Evolutionary conservation across 768 basidiomycete species (phyloP).

Genomic region (Leccinum boreale): DNA sequence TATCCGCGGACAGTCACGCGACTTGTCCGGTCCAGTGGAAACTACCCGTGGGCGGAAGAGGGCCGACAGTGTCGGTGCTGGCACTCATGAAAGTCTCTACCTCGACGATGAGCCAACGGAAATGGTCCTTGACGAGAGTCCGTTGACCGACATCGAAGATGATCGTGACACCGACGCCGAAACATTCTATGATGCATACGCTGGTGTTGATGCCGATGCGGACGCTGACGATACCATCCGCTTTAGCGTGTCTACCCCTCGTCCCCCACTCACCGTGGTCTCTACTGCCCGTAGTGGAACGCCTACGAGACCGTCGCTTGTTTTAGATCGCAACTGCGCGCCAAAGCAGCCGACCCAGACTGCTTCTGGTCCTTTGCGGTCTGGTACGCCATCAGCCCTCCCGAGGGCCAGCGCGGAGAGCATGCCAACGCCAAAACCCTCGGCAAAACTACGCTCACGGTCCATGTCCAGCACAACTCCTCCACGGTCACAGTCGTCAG

Average conservation of each 20-base stretch:
- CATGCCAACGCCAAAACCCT: constrained; percentile 34
- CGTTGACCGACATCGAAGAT: constrained; percentile 70
- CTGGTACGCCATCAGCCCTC: constrained; percentile 40
- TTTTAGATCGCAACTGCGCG: constrained; percentile 35
- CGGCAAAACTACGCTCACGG: constrained; percentile 21
- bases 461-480: constrained; percentile 26
- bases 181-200: constrained; percentile 40
- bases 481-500: constrained; percentile 27
- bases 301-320: constrained; percentile 37
- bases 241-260: constrained; percentile 18
- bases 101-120: constrained; percentile 59
- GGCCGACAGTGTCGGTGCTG: constrained; percentile 62
- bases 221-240: constrained; percentile 20
- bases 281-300: constrained; percentile 40
- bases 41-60: constrained; percentile 45
- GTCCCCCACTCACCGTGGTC: constrained; percentile 16
- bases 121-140: constrained; percentile 71
- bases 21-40: constrained; percentile 22
- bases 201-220: constrained; percentile 13
- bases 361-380: constrained; percentile 45
- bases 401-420: constrained; percentile 40
- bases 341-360: constrained; percentile 44
- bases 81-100: constrained; percentile 59
- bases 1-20: constrained; percentile 24
- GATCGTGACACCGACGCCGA: constrained; percentile 40